These are phyloP conservation scores for Withania somnifera DNA, from an alignment of 305 asterid species.

Conservation along the genomic window DNA sequence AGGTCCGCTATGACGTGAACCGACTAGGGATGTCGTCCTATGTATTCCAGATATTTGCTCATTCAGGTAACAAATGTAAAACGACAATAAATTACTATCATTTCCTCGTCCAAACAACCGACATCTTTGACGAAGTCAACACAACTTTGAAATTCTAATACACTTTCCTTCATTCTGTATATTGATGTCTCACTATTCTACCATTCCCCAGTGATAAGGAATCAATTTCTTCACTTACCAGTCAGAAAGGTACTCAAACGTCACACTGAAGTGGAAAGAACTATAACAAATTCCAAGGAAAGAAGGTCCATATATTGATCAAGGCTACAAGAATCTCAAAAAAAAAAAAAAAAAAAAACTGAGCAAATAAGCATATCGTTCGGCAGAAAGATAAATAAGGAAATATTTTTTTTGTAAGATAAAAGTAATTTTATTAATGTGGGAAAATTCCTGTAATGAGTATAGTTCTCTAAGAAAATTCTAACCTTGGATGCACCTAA, in stretches of 20 bases:
- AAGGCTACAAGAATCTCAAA: neutral
- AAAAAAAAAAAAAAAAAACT: too few relatives aligned
- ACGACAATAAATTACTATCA: neutral
- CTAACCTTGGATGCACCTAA: too few relatives aligned
- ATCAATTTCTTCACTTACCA: neutral
- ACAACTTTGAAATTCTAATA: neutral
- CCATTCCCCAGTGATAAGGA: neutral
- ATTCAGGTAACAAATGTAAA: neutral
- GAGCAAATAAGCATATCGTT: neutral
- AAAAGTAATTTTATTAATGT: too few relatives aligned
- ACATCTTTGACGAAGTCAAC: too few relatives aligned
- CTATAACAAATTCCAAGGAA: neutral
- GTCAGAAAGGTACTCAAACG: neutral
- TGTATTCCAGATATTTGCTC: neutral
- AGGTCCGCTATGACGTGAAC: neutral
- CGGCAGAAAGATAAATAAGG: neutral
- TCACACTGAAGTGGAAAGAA: neutral
- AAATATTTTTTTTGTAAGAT: too few relatives aligned
- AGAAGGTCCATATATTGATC: neutral
- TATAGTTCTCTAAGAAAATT: too few relatives aligned
- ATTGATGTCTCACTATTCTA: neutral
- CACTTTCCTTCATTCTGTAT: neutral
- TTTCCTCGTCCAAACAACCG: neutral
- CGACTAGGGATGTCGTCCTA: neutral
- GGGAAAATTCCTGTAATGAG: neutral